phyloP scores from a whole-genome alignment of 495 filamentous ascomycete genomes.

The Penicillium diatomitis region DNA sequence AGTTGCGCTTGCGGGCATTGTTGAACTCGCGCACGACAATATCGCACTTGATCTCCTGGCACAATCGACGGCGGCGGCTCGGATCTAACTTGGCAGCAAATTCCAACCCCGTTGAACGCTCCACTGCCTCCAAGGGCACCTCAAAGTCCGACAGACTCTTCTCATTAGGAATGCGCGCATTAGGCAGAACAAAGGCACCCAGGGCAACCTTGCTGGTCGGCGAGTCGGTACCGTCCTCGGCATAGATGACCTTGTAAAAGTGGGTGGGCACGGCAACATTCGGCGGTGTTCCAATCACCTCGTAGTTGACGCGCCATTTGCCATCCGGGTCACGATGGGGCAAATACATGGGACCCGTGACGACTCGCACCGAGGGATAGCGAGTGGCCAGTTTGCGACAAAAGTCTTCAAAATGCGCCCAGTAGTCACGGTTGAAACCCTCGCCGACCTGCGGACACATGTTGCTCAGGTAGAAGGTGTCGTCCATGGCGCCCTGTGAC shows the following conservation, averaged over 20 bases:
- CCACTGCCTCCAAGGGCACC: constrained; percentile 84
- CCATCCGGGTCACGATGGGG: constrained; percentile 74
- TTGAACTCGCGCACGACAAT: constrained; percentile 72
- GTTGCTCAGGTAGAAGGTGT: constrained; percentile 83
- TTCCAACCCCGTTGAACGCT: constrained; percentile 84
- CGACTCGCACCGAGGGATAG: constrained; percentile 85
- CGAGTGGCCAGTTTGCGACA: constrained; percentile 68
- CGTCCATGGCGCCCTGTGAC: constrained; percentile 88
- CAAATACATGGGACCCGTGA: constrained; percentile 90
- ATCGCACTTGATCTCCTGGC: constrained; percentile 73
- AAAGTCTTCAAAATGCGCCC: constrained; percentile 97
- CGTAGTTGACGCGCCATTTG: constrained; percentile 92
- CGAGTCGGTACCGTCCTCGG: constrained; percentile 62
- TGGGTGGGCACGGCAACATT: constrained; percentile 95
- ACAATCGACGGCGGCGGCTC: constrained; percentile 67
- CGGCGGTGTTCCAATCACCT: constrained; percentile 92
- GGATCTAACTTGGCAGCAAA: constrained; percentile 73
- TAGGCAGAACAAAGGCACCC: constrained; percentile 92
- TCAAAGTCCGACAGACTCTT: constrained; percentile 83
- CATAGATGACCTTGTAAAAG: constrained; percentile 98
- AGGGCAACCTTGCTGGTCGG: constrained; percentile 66
- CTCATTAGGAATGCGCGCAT: constrained; percentile 78
- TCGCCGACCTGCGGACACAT: constrained; percentile 98
- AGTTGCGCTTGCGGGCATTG: constrained; percentile 27
- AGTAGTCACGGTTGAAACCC: constrained; percentile 98